Evolutionary conservation across 208 protist species (phyloP).

Genomic region (Leishmania lainsoni): DNA sequence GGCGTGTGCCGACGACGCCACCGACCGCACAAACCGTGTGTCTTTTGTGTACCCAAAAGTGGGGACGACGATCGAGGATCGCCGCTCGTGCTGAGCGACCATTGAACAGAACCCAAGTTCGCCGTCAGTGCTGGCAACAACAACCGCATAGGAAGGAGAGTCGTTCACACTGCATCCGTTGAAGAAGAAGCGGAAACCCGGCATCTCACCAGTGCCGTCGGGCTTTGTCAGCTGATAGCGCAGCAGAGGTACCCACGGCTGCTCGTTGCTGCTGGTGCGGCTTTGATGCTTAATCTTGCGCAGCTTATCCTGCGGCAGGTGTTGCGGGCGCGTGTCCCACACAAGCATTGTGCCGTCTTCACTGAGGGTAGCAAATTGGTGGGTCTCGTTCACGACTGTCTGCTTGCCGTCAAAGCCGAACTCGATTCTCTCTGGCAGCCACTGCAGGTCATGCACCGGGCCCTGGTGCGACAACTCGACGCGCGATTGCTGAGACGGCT

Average conservation of each 20-base stretch:
- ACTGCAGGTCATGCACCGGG: conserved; percentile 87
- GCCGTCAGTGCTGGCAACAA: conserved; percentile 70
- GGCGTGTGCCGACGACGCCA: conserved; percentile 60
- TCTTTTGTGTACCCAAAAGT: conserved; percentile 67
- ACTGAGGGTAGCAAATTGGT: conserved; percentile 89
- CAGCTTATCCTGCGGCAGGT: conserved; percentile 86
- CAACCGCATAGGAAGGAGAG: conserved; percentile 62
- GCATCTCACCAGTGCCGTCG: conserved; percentile 70
- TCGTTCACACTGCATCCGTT: conserved; percentile 59
- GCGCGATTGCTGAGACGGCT: conserved; percentile 74
- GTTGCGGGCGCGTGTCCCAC: conserved; percentile 88
- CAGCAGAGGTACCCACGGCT: conserved; percentile 87
- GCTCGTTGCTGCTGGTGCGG: conserved; percentile 48
- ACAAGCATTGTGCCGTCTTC: conserved; percentile 87
- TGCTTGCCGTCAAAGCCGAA: conserved; percentile 91
- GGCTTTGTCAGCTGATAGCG: conserved; percentile 69
- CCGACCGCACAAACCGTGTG: conserved; percentile 61
- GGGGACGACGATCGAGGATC: conserved; percentile 35
- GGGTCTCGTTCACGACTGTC: conserved; percentile 52
- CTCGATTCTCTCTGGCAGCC: conserved; percentile 78
- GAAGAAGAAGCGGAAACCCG: conserved; percentile 82
- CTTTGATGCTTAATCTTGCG: conserved; percentile 90
- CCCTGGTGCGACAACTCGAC: conserved; percentile 88
- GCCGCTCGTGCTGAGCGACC: conserved; percentile 61
- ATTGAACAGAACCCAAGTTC: conserved; percentile 75